Evolutionary conservation across 106 monocot genomes (phyloP).

Genomic region (Narthecium ossifragum): DNA sequence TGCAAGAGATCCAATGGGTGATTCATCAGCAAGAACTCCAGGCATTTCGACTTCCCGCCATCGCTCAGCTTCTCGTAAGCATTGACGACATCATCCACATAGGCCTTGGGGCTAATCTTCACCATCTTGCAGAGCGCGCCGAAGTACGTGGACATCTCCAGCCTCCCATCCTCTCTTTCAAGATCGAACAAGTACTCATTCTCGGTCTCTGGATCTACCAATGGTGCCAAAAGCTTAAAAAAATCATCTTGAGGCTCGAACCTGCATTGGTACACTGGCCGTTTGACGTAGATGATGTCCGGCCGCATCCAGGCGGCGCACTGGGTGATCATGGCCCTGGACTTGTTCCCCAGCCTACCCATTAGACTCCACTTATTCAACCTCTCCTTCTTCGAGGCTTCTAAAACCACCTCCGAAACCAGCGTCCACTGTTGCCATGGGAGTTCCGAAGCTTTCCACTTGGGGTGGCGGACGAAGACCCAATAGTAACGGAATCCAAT

Average conservation of each 20-base stretch:
- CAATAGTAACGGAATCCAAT: slow-evolving; percentile 64
- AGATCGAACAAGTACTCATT: slow-evolving; percentile 45
- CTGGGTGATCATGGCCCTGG: slow-evolving; percentile 59
- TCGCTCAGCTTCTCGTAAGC: slow-evolving; percentile 80
- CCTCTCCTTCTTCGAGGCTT: slow-evolving; percentile 41
- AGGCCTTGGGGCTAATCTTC: slow-evolving; percentile 63
- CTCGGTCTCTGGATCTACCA: slow-evolving; percentile 82
- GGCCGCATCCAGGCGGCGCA: slow-evolving; percentile 94
- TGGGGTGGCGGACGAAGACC: slow-evolving; percentile 94
- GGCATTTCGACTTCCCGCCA: slow-evolving; percentile 56
- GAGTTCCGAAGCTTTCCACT: slow-evolving; percentile 52
- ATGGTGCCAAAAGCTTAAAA: slow-evolving; percentile 53
- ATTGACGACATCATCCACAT: slow-evolving; percentile 91
- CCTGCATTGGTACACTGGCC: slow-evolving; percentile 83
- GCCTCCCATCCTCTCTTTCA: slow-evolving; percentile 26
- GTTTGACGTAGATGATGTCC: slow-evolving; percentile 83
- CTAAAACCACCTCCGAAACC: slow-evolving; percentile 63
- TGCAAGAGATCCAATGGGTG: slow-evolving; percentile 88
- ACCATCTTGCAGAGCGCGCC: slow-evolving; percentile 77
- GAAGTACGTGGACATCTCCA: slow-evolving; percentile 66
- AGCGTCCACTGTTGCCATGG: slow-evolving; percentile 97
- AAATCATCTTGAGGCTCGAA: slow-evolving; percentile 95
- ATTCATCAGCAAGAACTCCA: slow-evolving; percentile 79
- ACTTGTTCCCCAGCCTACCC: slow-evolving; percentile 71
- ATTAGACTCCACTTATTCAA: slow-evolving; percentile 94